These are phyloP conservation scores for Mrakiaceae sp. DNA, from an alignment of 1,284 basidiomycete species.

Conservation along the genomic window DNA sequence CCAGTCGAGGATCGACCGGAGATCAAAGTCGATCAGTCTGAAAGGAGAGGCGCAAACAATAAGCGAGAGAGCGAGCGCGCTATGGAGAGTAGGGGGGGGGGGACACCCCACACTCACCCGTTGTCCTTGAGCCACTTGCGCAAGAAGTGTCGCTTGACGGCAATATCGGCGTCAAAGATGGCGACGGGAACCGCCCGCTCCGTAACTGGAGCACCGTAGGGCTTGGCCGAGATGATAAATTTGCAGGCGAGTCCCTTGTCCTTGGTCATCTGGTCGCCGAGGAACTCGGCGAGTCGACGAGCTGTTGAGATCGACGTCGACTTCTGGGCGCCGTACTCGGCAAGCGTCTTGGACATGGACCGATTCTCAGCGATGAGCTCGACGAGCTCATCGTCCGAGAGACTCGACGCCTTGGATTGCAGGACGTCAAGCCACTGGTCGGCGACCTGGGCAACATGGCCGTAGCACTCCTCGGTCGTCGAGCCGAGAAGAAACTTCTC, in stretches of 20 bases:
- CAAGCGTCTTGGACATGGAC: constrained; percentile 93
- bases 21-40: constrained; percentile 73
- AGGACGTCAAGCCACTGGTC: constrained; percentile 97
- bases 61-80: too few relatives aligned
- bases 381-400: constrained; percentile 86
- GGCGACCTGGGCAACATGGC: constrained; percentile 83
- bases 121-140: constrained; percentile 96
- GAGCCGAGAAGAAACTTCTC: constrained; percentile 90
- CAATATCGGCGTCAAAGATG: constrained; percentile 92
- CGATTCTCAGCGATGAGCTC: constrained; percentile 98
- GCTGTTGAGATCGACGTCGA: constrained; percentile 98
- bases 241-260: constrained; percentile 98
- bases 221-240: constrained; percentile 95
- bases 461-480: constrained; percentile 91
- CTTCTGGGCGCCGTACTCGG: constrained; percentile 93
- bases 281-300: constrained; percentile 85
- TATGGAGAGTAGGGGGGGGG: neutral
- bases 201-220: constrained; percentile 87
- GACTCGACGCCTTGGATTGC: constrained; percentile 68
- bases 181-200: constrained; percentile 97
- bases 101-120: constrained; percentile 6
- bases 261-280: constrained; percentile 98
- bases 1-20: constrained; percentile 95
- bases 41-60: neutral
- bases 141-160: constrained; percentile 78